These are phyloP conservation scores for Phytophthora uliginosa DNA, from an alignment of 352 stramenopile species.

Conservation along the genomic window DNA sequence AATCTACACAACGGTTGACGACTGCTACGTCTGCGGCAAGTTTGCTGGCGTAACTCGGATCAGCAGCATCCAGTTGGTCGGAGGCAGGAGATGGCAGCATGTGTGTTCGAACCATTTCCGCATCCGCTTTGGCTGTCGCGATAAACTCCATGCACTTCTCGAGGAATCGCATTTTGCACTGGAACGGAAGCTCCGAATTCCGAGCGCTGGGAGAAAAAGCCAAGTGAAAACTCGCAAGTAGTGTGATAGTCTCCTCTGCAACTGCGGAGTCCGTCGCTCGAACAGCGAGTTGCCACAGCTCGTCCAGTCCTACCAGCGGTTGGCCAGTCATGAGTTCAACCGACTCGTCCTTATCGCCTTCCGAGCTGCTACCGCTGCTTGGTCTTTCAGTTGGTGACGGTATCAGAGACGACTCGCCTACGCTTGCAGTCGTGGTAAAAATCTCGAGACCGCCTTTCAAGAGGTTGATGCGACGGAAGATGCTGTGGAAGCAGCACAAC, in stretches of 20 bases:
- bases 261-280: slow-evolving; percentile 48
- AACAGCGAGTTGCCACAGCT: slow-evolving; percentile 75
- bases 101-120: slow-evolving; percentile 9
- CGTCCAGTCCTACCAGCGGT: slow-evolving; percentile 53
- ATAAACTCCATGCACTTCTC: slow-evolving; percentile 71
- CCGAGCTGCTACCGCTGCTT: slow-evolving; percentile 17
- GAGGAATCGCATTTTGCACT: slow-evolving; percentile 58
- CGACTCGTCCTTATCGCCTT: slow-evolving; percentile 23
- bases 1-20: slow-evolving; percentile 74
- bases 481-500: slow-evolving; percentile 73
- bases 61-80: neutral
- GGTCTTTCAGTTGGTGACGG: slow-evolving; percentile 19
- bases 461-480: slow-evolving; percentile 77
- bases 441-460: slow-evolving; percentile 46
- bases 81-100: neutral
- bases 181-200: slow-evolving; percentile 33
- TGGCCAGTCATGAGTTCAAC: slow-evolving; percentile 54
- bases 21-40: slow-evolving; percentile 16
- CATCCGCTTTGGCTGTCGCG: slow-evolving; percentile 35
- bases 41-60: slow-evolving; percentile 4
- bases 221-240: slow-evolving; percentile 67
- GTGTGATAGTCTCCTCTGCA: slow-evolving; percentile 70
- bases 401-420: neutral
- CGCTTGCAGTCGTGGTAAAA: slow-evolving; percentile 13
- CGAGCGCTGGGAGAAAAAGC: slow-evolving; percentile 54